These are phyloP conservation scores for Dendrocalamus sinicus DNA, from an alignment of 176 grass and related monocot genomes.

Conservation along the genomic window DNA sequence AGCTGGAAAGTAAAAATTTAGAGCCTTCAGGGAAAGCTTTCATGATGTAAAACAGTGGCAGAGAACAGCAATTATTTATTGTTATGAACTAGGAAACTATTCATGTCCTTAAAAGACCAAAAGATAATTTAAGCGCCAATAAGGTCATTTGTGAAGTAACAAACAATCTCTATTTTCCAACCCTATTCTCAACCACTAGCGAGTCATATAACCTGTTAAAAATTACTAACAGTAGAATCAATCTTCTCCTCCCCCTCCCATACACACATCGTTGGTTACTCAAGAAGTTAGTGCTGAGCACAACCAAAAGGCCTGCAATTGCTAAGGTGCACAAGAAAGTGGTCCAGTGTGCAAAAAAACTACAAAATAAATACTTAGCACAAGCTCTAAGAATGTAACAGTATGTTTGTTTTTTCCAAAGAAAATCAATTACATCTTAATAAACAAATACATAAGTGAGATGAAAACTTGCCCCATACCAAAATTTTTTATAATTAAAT, in stretches of 20 bases:
- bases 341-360: neutral
- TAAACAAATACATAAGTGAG: neutral
- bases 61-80: neutral
- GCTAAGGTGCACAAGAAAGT: neutral
- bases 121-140: neutral
- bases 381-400: neutral
- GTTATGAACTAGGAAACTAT: neutral
- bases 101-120: neutral
- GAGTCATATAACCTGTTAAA: conserved; percentile 8
- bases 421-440: neutral
- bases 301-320: neutral
- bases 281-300: neutral
- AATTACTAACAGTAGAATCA: neutral
- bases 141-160: neutral
- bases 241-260: neutral
- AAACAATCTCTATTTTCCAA: neutral
- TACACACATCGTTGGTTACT: neutral
- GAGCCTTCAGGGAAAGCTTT: neutral
- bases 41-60: conserved; percentile 1
- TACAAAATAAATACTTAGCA: neutral
- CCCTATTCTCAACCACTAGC: neutral
- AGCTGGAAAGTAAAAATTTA: neutral
- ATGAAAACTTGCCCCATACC: neutral
- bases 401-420: neutral
- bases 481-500: neutral